phyloP scores from a whole-genome alignment of 805 yeast genomes.

The Hanseniaspora singularis region DNA sequence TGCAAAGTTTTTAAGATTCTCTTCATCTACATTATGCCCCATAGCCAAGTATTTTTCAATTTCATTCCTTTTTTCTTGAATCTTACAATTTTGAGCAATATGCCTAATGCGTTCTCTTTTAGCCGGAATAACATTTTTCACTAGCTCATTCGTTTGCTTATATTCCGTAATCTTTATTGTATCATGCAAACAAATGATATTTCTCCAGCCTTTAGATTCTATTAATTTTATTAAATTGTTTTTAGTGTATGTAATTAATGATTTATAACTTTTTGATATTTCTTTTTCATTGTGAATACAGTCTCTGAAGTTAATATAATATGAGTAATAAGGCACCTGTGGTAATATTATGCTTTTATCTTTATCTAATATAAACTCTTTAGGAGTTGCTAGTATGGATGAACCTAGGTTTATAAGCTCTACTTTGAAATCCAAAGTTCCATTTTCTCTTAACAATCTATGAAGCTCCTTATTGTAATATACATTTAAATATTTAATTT shows the following conservation, averaged over 20 bases:
- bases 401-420: background rate
- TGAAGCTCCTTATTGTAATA: background rate
- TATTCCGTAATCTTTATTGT: background rate
- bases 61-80: background rate
- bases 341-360: background rate
- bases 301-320: background rate
- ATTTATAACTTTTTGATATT: background rate
- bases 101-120: background rate
- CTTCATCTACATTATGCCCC: conserved; percentile 9
- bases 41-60: background rate
- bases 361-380: background rate
- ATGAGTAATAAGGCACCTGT: background rate
- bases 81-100: background rate
- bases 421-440: background rate
- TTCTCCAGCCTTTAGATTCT: background rate
- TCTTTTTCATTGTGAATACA: background rate
- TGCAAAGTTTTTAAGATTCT: background rate
- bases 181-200: background rate
- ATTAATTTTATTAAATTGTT: conserved; percentile 4
- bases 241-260: background rate
- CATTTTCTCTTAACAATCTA: background rate
- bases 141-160: background rate
- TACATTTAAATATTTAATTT: background rate
- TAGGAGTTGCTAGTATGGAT: background rate
- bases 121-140: background rate